phyloP scores from a whole-genome alignment of 768 basidiomycete species.

The Vararia minispora region DNA sequence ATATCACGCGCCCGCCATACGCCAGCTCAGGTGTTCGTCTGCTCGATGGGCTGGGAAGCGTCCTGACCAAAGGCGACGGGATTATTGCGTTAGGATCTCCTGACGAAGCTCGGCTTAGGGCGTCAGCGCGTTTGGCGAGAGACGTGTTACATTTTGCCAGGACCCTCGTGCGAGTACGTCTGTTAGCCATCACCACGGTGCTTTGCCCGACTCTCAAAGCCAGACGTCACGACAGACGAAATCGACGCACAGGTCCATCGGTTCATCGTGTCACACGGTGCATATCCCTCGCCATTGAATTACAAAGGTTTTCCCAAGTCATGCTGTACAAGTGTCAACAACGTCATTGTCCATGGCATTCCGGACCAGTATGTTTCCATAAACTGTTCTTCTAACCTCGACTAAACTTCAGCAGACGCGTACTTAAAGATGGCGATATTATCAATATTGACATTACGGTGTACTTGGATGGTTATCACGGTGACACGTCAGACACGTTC shows the following conservation, averaged over 20 bases:
- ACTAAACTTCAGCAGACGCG: slow-evolving; percentile 40
- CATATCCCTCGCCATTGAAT: slow-evolving; percentile 79
- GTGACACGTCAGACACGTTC: slow-evolving; percentile 82
- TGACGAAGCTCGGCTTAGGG: slow-evolving; percentile 6
- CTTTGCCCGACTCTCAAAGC: slow-evolving; percentile 26
- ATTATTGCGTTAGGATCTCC: slow-evolving; percentile 7
- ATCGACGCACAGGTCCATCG: slow-evolving; percentile 69
- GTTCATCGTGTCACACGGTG: slow-evolving; percentile 51
- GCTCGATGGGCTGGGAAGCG: neutral
- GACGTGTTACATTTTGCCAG: slow-evolving; percentile 11
- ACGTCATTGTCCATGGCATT: slow-evolving; percentile 79
- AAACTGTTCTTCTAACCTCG: slow-evolving; percentile 1
- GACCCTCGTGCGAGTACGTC: slow-evolving; percentile 10
- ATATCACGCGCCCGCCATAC: slow-evolving; percentile 48
- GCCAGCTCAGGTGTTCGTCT: slow-evolving; percentile 13
- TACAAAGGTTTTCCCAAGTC: slow-evolving; percentile 71
- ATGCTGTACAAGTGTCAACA: slow-evolving; percentile 84
- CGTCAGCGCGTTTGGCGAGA: slow-evolving; percentile 8
- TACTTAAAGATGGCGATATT: slow-evolving; percentile 73
- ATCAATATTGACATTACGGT: slow-evolving; percentile 85
- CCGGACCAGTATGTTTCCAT: slow-evolving; percentile 61
- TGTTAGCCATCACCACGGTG: neutral
- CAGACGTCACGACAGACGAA: slow-evolving; percentile 59
- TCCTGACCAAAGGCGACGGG: slow-evolving; percentile 4
- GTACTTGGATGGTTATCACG: slow-evolving; percentile 76